Percentiles rank a stretch among this genome's conserved stretches.
Evolutionary conservation across 768 basidiomycete genomes (phyloP).

Genomic region (Boletus sensibilis): DNA sequence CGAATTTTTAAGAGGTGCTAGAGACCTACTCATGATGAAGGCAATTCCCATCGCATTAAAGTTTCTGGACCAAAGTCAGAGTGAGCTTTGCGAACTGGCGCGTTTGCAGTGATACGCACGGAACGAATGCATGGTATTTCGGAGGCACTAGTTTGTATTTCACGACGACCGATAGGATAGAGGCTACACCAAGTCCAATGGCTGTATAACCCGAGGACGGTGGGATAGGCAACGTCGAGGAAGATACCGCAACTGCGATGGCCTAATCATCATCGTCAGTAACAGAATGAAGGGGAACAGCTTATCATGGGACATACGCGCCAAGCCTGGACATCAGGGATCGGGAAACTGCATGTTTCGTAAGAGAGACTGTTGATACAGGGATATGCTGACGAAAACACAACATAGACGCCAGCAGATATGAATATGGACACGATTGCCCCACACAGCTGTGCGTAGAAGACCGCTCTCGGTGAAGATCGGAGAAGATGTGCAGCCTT

Average conservation of each 20-base stretch:
- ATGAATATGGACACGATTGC: constrained; percentile 5
- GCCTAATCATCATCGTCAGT: neutral
- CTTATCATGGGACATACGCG: neutral
- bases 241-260: neutral
- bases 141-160: constrained; percentile 1
- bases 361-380: neutral
- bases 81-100: neutral
- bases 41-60: neutral
- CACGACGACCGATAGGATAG: neutral
- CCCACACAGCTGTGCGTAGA: neutral
- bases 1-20: neutral
- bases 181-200: neutral
- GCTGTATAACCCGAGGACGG: neutral
- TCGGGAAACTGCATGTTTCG: constrained; percentile 4
- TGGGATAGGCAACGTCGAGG: neutral
- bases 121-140: constrained; percentile 2
- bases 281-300: neutral
- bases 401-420: neutral
- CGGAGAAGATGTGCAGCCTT: constrained; percentile 3
- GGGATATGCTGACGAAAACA: constrained; percentile 5
- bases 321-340: constrained; percentile 2
- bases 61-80: neutral
- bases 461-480: neutral
- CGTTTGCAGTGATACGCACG: neutral
- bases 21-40: neutral